Evolutionary conservation across 345 rosid genomes (phyloP).

Genomic region (Linum usitatissimum): DNA sequence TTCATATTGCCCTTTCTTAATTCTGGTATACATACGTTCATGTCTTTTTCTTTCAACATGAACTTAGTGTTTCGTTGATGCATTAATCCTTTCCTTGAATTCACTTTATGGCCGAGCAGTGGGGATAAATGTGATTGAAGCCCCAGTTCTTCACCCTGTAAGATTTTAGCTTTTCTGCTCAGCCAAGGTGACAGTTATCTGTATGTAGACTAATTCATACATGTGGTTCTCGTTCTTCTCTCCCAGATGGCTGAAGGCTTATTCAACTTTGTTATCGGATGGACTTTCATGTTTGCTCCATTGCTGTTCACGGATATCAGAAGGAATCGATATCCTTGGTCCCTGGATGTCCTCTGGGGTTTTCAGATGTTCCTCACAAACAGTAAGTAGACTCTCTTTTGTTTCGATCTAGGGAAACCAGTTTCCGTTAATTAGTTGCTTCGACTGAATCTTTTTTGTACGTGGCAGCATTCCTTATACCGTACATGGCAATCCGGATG

Average conservation of each 20-base stretch:
- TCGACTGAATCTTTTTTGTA: too few relatives aligned
- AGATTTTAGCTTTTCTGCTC: conserved; percentile 11
- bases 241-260: conserved; percentile 78
- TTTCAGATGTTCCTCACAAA: conserved; percentile 96
- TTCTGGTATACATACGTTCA: conserved; percentile 33
- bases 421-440: neutral
- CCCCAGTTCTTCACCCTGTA: conserved; percentile 88
- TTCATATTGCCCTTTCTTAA: conserved; percentile 68
- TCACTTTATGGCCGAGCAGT: conserved; percentile 56
- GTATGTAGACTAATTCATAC: neutral
- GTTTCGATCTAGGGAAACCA: neutral
- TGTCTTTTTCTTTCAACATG: neutral
- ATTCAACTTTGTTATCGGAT: conserved; percentile 87
- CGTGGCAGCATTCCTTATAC: conserved; percentile 67
- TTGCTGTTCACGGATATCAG: conserved; percentile 68
- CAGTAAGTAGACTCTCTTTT: conserved; percentile 31
- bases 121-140: conserved; percentile 54
- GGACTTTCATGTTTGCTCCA: conserved; percentile 98
- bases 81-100: conserved; percentile 8
- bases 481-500: conserved; percentile 87
- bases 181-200: neutral
- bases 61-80: neutral
- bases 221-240: conserved; percentile 1
- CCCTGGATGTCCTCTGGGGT: conserved; percentile 71
- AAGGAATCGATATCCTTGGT: conserved; percentile 67